A percentile compares a stretch with the other conserved stretches of the same genome.
Evolutionary conservation across 2,329 filamentous ascomycete species (phyloP).

Genomic region (Tothia fuscella): DNA sequence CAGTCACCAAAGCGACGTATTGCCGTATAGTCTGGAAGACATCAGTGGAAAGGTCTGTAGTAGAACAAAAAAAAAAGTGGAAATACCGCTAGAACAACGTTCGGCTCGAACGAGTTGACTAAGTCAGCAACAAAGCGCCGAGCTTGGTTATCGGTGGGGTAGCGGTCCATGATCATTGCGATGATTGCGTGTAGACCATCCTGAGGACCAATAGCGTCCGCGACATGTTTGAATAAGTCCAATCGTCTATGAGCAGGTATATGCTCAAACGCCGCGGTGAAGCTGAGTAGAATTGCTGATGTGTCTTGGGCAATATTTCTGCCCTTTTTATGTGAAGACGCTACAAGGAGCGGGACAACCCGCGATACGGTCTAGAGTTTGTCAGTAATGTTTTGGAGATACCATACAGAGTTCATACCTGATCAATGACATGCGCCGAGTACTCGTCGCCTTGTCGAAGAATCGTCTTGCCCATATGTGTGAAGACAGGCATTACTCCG

Average conservation of each 20-base stretch:
- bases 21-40: conserved; percentile 2
- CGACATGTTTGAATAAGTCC: conserved; percentile 71
- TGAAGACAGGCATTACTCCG: conserved; percentile 98
- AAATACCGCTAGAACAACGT: no score
- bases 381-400: no score
- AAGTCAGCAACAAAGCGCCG: conserved; percentile 65
- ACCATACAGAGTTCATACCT: no score
- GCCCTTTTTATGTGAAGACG: conserved; percentile 66
- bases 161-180: conserved; percentile 82
- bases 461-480: conserved; percentile 89
- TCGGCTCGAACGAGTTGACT: conserved; percentile 57
- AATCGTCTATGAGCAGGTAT: conserved; percentile 78
- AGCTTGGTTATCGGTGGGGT: conserved; percentile 63
- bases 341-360: conserved; percentile 83
- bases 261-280: conserved; percentile 92
- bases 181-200: conserved; percentile 83
- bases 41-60: no score
- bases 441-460: conserved; percentile 92
- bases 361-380: conserved; percentile 92
- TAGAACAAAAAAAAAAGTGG: conserved; percentile 38
- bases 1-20: conserved; percentile 2
- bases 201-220: conserved; percentile 70
- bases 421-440: conserved; percentile 89
- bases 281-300: conserved; percentile 85
- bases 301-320: conserved; percentile 71